Conservation (phyloP, 768 basidiomycete species). For the Russula ochroleuca region DNA sequence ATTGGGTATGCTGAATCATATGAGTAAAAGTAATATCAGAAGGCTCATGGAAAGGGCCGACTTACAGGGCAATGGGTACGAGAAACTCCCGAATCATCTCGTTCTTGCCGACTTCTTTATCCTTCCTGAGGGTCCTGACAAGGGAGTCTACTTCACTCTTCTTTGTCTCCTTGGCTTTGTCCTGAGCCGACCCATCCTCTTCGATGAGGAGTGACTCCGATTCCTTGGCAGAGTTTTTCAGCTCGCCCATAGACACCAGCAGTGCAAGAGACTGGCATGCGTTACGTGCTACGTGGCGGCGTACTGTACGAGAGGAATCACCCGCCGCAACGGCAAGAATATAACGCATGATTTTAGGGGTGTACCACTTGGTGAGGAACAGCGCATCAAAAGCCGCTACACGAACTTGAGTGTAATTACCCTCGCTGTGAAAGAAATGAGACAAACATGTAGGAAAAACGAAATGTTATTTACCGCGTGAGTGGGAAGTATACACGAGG, state of each 20-base stretch:
- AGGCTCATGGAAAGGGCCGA: slow-evolving; percentile 12
- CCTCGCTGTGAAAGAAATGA: slow-evolving; percentile 57
- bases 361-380: slow-evolving; percentile 85
- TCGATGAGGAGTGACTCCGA: slow-evolving; percentile 76
- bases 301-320: slow-evolving; percentile 77
- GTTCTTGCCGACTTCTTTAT: slow-evolving; percentile 78
- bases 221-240: slow-evolving; percentile 73
- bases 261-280: slow-evolving; percentile 85
- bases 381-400: slow-evolving; percentile 93
- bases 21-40: background rate
- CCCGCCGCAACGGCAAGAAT: slow-evolving; percentile 80
- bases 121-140: slow-evolving; percentile 84
- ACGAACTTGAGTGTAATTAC: slow-evolving; percentile 89
- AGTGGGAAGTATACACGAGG: slow-evolving; percentile 77
- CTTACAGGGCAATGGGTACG: slow-evolving; percentile 78
- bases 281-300: slow-evolving; percentile 81
- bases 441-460: background rate
- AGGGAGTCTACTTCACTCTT: slow-evolving; percentile 79
- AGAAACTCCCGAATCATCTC: slow-evolving; percentile 73
- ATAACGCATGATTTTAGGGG: slow-evolving; percentile 80
- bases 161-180: slow-evolving; percentile 64
- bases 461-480: slow-evolving; percentile 59
- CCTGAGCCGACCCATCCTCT: slow-evolving; percentile 72
- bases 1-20: slow-evolving; percentile 53
- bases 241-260: slow-evolving; percentile 84